A percentile compares a stretch with the other conserved stretches of the same genome.
Conservation (phyloP, 169 alveolate genomes). For the Plasmodium cynomolgi region DNA sequence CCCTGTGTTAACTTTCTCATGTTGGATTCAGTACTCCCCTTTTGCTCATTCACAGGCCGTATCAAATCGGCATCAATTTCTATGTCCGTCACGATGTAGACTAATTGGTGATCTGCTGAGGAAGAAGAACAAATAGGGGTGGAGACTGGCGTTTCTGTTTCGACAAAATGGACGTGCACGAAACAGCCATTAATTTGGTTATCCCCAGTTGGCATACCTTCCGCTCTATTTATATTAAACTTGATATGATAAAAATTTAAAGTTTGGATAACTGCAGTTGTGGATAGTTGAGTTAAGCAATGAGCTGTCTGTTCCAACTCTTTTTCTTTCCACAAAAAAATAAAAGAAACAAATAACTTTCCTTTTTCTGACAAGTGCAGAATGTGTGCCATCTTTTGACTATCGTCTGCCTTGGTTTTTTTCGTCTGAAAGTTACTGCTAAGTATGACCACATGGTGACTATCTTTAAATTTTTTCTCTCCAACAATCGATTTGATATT, state of each 20-base stretch:
- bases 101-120: not conserved
- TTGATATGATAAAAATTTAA: slow-evolving; percentile 23
- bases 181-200: slow-evolving; percentile 42
- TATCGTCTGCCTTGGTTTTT: slow-evolving; percentile 20
- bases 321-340: slow-evolving; percentile 45
- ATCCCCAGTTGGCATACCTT: slow-evolving; percentile 29
- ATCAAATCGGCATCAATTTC: not conserved
- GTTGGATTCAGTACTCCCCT: not conserved
- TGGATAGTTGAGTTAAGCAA: slow-evolving; percentile 17
- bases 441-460: not conserved
- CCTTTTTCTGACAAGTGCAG: slow-evolving; percentile 41
- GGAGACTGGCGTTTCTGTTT: not conserved
- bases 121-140: not conserved
- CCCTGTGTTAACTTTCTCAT: not conserved
- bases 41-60: not conserved
- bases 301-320: not conserved
- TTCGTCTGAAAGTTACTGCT: slow-evolving; percentile 37
- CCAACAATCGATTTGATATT: slow-evolving; percentile 13
- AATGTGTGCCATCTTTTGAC: not conserved
- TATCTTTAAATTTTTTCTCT: slow-evolving; percentile 9
- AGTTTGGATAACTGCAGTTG: slow-evolving; percentile 49
- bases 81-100: not conserved
- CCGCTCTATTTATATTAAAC: slow-evolving; percentile 36
- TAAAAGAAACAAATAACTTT: slow-evolving; percentile 45
- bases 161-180: slow-evolving; percentile 13